Evolutionary conservation across 352 stramenopile genomes (phyloP).

Genomic region (Globisporangium ultimum): DNA sequence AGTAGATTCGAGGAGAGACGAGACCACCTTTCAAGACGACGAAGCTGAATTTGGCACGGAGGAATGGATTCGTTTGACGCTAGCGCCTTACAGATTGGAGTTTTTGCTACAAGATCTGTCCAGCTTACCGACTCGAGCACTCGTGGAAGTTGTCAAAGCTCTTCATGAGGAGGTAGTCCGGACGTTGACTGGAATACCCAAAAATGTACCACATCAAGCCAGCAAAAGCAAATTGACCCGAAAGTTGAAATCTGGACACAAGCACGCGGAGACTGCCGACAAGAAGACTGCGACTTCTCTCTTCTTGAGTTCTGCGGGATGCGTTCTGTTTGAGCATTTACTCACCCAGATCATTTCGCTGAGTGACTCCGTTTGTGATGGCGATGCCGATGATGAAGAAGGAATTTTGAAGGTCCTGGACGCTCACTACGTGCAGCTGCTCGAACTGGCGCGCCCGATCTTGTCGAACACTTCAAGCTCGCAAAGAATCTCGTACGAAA

Average conservation of each 20-base stretch:
- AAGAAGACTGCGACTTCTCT: neutral
- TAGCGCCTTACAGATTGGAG: slow-evolving; percentile 70
- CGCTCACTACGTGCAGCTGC: slow-evolving; percentile 43
- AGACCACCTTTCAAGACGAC: slow-evolving; percentile 6
- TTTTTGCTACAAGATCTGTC: slow-evolving; percentile 58
- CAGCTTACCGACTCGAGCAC: slow-evolving; percentile 34
- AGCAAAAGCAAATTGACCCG: slow-evolving; percentile 5
- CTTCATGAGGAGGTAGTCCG: slow-evolving; percentile 53
- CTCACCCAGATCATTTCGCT: slow-evolving; percentile 38
- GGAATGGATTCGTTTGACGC: slow-evolving; percentile 52
- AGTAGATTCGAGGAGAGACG: slow-evolving; percentile 2
- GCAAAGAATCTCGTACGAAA: slow-evolving; percentile 62
- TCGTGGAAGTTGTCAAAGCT: slow-evolving; percentile 49
- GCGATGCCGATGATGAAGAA: slow-evolving; percentile 47
- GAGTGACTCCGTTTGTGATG: slow-evolving; percentile 28
- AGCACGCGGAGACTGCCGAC: neutral
- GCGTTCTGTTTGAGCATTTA: slow-evolving; percentile 68
- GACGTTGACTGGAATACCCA: slow-evolving; percentile 25
- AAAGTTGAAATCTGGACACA: slow-evolving; percentile 13
- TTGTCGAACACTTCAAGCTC: slow-evolving; percentile 30
- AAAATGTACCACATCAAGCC: neutral
- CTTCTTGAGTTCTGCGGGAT: slow-evolving; percentile 23
- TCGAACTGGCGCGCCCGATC: slow-evolving; percentile 42
- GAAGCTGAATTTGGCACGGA: slow-evolving; percentile 42
- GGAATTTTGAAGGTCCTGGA: slow-evolving; percentile 42